Evolutionary conservation across 2,329 filamentous ascomycete genomes (phyloP).

Genomic region (Balansia obtecta): DNA sequence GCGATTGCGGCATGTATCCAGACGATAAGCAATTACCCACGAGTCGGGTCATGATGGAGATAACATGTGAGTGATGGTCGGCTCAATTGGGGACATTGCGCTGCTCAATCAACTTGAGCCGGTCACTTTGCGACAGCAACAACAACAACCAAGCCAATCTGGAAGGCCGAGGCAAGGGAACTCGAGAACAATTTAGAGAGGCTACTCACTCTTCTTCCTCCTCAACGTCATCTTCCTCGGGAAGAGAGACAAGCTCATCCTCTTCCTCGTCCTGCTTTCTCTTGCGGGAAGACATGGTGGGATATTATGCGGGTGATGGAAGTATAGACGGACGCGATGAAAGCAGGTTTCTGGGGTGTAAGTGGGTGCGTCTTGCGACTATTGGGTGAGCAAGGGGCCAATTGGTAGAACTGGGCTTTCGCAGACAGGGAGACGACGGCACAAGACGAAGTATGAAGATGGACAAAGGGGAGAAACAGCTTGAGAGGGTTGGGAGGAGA

Average conservation of each 20-base stretch:
- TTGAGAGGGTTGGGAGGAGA: conserved; percentile 3
- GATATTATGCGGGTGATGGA: background rate
- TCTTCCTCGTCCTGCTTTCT: conserved; percentile 47
- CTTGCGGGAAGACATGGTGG: conserved; percentile 38
- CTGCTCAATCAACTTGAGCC: background rate
- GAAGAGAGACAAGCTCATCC: conserved; percentile 42
- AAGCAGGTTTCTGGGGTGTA: conserved; percentile 1
- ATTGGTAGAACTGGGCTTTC: conserved; percentile 1
- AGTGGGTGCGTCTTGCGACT: conserved; percentile 2
- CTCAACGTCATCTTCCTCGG: conserved; percentile 37
- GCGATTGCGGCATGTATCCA: background rate
- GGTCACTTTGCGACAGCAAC: background rate
- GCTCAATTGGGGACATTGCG: background rate
- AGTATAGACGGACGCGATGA: background rate
- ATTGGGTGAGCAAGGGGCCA: background rate
- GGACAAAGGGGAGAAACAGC: background rate
- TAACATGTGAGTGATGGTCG: background rate
- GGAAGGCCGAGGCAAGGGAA: background rate
- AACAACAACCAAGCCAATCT: background rate
- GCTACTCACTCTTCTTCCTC: conserved; percentile 41
- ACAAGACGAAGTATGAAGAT: background rate
- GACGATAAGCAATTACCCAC: background rate
- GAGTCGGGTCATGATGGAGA: background rate
- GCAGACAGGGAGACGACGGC: background rate
- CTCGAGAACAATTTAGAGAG: background rate